Evolutionary conservation across 441 rosid species (phyloP), one percentile per base, ranked within the genome.

Genomic region (Euphorbia celastroides): DNA sequence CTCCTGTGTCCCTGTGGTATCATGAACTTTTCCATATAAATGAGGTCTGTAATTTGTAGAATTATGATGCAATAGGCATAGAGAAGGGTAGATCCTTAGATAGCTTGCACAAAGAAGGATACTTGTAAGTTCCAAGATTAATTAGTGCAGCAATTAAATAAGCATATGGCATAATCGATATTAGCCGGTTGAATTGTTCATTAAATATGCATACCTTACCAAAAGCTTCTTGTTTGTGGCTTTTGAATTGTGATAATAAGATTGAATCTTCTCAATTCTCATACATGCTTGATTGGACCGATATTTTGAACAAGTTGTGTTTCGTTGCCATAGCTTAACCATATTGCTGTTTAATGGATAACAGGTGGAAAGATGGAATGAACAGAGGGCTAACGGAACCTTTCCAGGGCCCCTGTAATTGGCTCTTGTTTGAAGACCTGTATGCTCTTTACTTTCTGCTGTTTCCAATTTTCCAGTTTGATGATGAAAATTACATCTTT

Each of bases 341-440:
- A 22, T 41, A 58, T 44, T 30, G 17, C 27, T 51, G 30, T 62
- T 22, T 31, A 3, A 31, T 69, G 68, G 19, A 22, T 66, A 58
- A 7, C 76, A 93, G 98, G 66, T 93, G 57, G 97, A 90, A 0
- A 82, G 76, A 74, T 93, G 98, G 98, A 93, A 93, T 67, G 98
- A 93, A 79, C 98, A 93, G 77, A 81, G 98, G 84, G 97, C 87
- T 79, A 87, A 87, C 62, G 98, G 98, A 73, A 88, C 97, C n/a
- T 93, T 93, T 77, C 97, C 98, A 8, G 97, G 97, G 51, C 98
- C 96, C 57, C 94, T 93, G 71, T 92, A 86, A 83, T 55, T 62
- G 59, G 22, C 63, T 32, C 69, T 62, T 51, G 22, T 66, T 74
- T 63, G 76, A 65, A 13, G 55, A 60, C 68, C 62, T 26, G 25